phyloP scores from a whole-genome alignment of 2,329 filamentous ascomycete genomes.

The Fusarium nematophilum region DNA sequence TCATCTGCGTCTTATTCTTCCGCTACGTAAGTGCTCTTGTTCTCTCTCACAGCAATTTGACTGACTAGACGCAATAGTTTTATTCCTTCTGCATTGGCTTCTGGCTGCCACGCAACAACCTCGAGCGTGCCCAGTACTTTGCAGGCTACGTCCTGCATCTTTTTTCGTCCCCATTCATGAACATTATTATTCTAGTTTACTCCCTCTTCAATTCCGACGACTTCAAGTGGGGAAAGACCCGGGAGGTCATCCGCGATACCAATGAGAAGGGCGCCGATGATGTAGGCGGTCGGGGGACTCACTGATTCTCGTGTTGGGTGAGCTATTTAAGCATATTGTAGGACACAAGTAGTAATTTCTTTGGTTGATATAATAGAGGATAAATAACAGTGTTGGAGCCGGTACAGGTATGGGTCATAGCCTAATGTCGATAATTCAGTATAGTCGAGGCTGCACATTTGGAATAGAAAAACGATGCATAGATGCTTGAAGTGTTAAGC shows the following conservation, averaged over 20 bases:
- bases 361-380: not conserved
- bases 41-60: conserved; percentile 1
- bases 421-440: conserved; percentile 25
- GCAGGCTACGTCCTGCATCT: conserved; percentile 53
- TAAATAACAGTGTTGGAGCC: conserved; percentile 3
- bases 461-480: conserved; percentile 5
- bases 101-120: conserved; percentile 54
- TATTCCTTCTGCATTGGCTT: conserved; percentile 57
- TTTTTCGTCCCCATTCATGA: conserved; percentile 54
- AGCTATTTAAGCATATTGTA: not conserved
- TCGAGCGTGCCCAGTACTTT: conserved; percentile 53
- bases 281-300: conserved; percentile 40
- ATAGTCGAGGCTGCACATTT: not conserved
- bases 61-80: conserved; percentile 44
- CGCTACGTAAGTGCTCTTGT: conserved; percentile 52
- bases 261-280: conserved; percentile 44
- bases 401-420: conserved; percentile 11
- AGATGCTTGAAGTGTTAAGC: too few relatives aligned
- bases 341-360: too few relatives aligned
- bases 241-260: conserved; percentile 48
- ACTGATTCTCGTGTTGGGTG: conserved; percentile 19
- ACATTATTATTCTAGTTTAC: conserved; percentile 56
- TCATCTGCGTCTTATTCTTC: conserved; percentile 52
- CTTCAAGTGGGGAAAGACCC: conserved; percentile 60
- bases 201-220: conserved; percentile 57